Conservation (phyloP, 2,329 filamentous ascomycete genomes). For the Purpureocillium takamizusanense region DNA sequence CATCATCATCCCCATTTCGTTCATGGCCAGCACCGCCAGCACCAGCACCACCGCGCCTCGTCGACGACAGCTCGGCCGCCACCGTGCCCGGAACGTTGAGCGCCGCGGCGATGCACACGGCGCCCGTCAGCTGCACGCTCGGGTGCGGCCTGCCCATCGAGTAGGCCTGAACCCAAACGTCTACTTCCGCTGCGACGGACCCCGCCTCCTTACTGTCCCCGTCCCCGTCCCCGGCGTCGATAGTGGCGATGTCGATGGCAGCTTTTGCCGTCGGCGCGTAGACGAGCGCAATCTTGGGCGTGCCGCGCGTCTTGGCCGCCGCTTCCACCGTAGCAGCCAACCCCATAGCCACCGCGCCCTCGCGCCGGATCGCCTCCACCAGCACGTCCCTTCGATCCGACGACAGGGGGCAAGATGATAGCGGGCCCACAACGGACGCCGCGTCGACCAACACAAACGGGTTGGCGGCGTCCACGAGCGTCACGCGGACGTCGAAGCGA, state of each 20-base stretch:
- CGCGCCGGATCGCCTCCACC: slow-evolving; percentile 42
- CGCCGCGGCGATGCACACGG: slow-evolving; percentile 36
- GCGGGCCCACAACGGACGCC: too few relatives aligned
- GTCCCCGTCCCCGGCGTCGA: too few relatives aligned
- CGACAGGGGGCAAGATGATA: too few relatives aligned
- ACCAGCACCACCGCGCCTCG: too few relatives aligned
- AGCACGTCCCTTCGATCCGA: slow-evolving; percentile 6
- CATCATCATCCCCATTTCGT: too few relatives aligned
- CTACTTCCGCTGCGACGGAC: too few relatives aligned
- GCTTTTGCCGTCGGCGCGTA: slow-evolving; percentile 14
- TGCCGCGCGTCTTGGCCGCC: slow-evolving; percentile 19
- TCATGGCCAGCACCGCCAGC: too few relatives aligned
- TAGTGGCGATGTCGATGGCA: slow-evolving; percentile 27
- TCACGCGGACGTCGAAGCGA: slow-evolving; percentile 20
- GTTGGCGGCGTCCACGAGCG: slow-evolving; percentile 27
- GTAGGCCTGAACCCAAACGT: slow-evolving; percentile 34
- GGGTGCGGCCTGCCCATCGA: slow-evolving; percentile 42
- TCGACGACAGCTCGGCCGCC: slow-evolving; percentile 11
- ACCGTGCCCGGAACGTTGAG: slow-evolving; percentile 33
- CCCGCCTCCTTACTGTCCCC: too few relatives aligned
- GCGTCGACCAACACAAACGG: slow-evolving; percentile 41
- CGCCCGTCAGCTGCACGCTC: slow-evolving; percentile 43
- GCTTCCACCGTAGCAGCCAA: slow-evolving; percentile 31
- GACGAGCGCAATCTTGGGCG: slow-evolving; percentile 50
- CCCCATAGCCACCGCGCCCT: slow-evolving; percentile 49